phyloP scores from a whole-genome alignment of 352 stramenopile species.

The Globisporangium nodosum region DNA sequence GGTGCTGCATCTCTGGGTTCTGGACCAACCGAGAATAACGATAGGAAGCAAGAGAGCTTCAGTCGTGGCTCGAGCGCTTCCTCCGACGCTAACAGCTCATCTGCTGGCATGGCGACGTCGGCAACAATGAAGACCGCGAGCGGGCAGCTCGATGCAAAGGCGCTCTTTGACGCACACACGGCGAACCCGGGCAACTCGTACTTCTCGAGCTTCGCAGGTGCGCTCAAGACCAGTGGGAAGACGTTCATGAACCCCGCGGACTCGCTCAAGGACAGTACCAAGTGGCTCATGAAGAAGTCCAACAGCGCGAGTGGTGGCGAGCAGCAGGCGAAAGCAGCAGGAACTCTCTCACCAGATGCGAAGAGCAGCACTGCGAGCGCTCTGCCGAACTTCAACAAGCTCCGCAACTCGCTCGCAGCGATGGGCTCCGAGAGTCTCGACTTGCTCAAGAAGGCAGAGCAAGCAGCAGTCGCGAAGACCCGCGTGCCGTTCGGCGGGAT shows the following conservation, averaged over 20 bases:
- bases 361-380: constrained; percentile 9
- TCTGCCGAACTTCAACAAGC: constrained; percentile 45
- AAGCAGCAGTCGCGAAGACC: constrained; percentile 41
- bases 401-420: constrained; percentile 51
- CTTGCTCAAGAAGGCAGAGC: constrained; percentile 74
- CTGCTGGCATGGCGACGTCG: neutral
- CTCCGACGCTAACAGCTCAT: neutral
- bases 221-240: constrained; percentile 65
- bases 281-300: constrained; percentile 77
- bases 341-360: neutral
- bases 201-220: constrained; percentile 63
- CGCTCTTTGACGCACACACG: constrained; percentile 31
- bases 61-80: neutral
- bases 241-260: constrained; percentile 51
- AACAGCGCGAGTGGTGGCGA: constrained; percentile 20
- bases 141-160: constrained; percentile 27
- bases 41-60: constrained; percentile 9
- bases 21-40: neutral
- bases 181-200: constrained; percentile 29
- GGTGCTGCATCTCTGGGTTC: constrained; percentile 1
- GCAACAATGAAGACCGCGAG: constrained; percentile 1
- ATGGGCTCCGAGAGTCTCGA: constrained; percentile 68
- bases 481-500: constrained; percentile 31
- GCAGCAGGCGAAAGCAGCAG: constrained; percentile 16
- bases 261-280: constrained; percentile 56